phyloP scores from a whole-genome alignment of 192 early-diverging fungal species.

The Gryganskiella cystojenkinii region DNA sequence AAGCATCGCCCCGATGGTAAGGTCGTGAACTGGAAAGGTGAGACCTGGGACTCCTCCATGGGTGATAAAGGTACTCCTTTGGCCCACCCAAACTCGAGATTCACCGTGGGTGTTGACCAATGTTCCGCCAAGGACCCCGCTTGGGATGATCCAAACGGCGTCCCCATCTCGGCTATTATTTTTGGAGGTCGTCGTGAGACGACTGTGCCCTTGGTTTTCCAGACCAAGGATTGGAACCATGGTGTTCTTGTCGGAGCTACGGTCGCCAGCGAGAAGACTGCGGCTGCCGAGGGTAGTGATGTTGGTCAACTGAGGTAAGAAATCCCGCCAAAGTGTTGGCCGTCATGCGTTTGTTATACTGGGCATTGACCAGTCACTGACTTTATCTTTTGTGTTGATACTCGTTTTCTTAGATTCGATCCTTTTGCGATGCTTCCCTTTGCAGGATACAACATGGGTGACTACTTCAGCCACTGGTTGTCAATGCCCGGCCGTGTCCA shows the following conservation, averaged over 20 bases:
- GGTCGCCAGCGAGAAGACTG: constrained; percentile 50
- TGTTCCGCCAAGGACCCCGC: constrained; percentile 46
- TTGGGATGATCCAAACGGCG: constrained; percentile 51
- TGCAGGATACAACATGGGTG: constrained; percentile 52
- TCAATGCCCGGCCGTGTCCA: constrained; percentile 44
- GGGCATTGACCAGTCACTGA: not conserved
- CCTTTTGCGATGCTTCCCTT: constrained; percentile 53
- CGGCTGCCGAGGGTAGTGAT: constrained; percentile 45
- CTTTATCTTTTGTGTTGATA: not conserved
- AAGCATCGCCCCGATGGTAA: constrained; percentile 39
- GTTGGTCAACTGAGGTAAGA: constrained; percentile 41
- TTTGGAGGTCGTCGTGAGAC: constrained; percentile 49
- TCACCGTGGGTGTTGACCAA: constrained; percentile 42
- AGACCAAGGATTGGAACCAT: constrained; percentile 50
- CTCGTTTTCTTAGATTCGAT: constrained; percentile 25
- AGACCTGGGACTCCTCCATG: constrained; percentile 44
- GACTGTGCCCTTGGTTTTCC: constrained; percentile 44
- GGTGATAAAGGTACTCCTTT: constrained; percentile 38
- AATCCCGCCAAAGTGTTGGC: too few species aligned
- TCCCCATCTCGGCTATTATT: constrained; percentile 50
- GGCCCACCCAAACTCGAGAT: constrained; percentile 48
- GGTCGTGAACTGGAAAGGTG: constrained; percentile 45
- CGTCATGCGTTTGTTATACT: not conserved
- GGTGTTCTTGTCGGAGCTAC: constrained; percentile 47
- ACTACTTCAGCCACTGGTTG: constrained; percentile 50